These are phyloP conservation scores for Lanzia echinophila DNA, from an alignment of 2,329 filamentous ascomycete genomes.

Conservation along the genomic window DNA sequence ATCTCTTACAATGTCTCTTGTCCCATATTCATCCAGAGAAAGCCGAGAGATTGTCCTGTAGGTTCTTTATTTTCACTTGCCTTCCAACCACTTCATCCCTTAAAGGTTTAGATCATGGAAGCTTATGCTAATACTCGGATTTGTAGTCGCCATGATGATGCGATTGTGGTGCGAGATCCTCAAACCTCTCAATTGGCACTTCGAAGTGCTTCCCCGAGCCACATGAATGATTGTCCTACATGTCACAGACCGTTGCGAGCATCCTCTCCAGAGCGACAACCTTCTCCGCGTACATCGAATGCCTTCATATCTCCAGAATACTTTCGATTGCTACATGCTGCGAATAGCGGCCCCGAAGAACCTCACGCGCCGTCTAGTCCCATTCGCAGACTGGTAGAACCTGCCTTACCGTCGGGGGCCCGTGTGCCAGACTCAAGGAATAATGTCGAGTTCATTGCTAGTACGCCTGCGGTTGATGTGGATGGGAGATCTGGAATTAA, in stretches of 20 bases:
- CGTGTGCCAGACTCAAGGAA: slow-evolving; percentile 22
- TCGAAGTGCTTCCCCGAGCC: slow-evolving; percentile 48
- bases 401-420: slow-evolving; percentile 21
- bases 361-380: slow-evolving; percentile 42
- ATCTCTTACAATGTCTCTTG: slow-evolving; percentile 52
- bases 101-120: neutral
- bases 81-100: too few species aligned
- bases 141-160: slow-evolving; percentile 78
- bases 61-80: slow-evolving; percentile 31
- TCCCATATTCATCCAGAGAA: slow-evolving; percentile 68
- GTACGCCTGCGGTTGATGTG: slow-evolving; percentile 39
- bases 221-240: slow-evolving; percentile 69
- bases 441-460: slow-evolving; percentile 44
- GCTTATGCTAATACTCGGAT: slow-evolving; percentile 12
- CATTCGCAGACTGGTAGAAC: slow-evolving; percentile 40
- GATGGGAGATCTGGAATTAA: slow-evolving; percentile 64
- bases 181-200: slow-evolving; percentile 80
- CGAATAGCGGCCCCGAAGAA: slow-evolving; percentile 40
- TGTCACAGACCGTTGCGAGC: slow-evolving; percentile 35
- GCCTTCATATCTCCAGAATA: slow-evolving; percentile 85
- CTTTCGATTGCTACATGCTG: slow-evolving; percentile 80
- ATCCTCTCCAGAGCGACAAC: slow-evolving; percentile 43
- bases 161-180: slow-evolving; percentile 85
- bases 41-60: slow-evolving; percentile 76
- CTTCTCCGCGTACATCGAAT: slow-evolving; percentile 38